Conservation (phyloP, 1,284 basidiomycete species). For the Vanrija humicola region DNA sequence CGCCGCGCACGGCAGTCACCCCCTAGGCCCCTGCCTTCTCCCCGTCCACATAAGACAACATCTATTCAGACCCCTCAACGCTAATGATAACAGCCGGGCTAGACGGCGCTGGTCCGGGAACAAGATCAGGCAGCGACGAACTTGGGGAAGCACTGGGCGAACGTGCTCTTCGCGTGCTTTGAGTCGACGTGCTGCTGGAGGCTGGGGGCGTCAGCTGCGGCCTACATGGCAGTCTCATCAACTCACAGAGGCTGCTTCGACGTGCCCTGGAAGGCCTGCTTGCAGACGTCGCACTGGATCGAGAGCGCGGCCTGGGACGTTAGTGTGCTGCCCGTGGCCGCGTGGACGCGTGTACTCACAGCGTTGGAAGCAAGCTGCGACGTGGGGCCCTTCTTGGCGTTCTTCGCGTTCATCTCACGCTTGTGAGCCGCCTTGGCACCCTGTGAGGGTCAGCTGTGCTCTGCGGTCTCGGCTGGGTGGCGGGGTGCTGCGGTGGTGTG, state of each 20-base stretch:
- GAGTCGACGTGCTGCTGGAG: slow-evolving; percentile 36
- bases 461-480: not conserved
- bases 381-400: slow-evolving; percentile 27
- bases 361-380: slow-evolving; percentile 47
- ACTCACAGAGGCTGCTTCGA: slow-evolving; percentile 49
- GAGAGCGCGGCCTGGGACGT: slow-evolving; percentile 46
- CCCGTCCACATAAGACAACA: not conserved
- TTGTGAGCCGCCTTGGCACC: slow-evolving; percentile 45
- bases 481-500: not conserved
- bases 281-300: slow-evolving; percentile 52
- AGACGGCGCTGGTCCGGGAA: not conserved
- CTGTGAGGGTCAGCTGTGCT: slow-evolving; percentile 22
- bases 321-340: not conserved
- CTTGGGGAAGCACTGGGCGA: slow-evolving; percentile 39
- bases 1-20: no score
- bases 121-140: slow-evolving; percentile 19
- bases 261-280: slow-evolving; percentile 52
- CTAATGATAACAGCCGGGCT: not conserved
- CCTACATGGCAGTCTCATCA: no score
- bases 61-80: not conserved
- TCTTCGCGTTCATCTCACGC: slow-evolving; percentile 36
- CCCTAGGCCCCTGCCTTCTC: no score
- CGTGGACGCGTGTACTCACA: slow-evolving; percentile 26
- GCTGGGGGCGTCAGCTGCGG: slow-evolving; percentile 17
- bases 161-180: slow-evolving; percentile 34